Evolutionary conservation across 1,139 yeast genomes (phyloP), one percentile per base, ranked within the genome.

Genomic region (Williopsis jadinii): DNA sequence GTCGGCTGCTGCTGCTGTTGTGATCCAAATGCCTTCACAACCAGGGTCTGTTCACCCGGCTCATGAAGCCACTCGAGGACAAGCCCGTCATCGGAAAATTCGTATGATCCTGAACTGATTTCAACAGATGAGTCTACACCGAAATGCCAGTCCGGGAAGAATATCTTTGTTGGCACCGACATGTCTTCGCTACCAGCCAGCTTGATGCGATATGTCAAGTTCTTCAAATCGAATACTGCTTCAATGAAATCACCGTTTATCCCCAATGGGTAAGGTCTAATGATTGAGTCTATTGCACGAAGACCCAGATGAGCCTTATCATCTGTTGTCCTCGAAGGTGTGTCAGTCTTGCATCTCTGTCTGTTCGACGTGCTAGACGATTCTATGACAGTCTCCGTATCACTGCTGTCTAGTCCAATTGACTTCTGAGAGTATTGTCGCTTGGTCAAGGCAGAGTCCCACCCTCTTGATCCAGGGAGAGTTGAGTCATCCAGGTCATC

Each of bases 31-130:
- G 44, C 44, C 3, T 41, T 45, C n/a, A 62, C 49, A 19, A 40
- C 48, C 3, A 64, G 49, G 28, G 47, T 49, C 38, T 70, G 75
- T 14, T 53, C 49, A 2, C 74, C 75, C 1, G 56, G 43, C 1
- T 62, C 71, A 56, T 84, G 95, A 52, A 68, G 67, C 96, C 96
- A 87, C 52, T 75, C 80, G 42, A 87, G 56, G 36, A 77, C 65
- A 15, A 67, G 61, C 24, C 67, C 60, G 10, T 67, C 67, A 51
- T 77, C 75, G 47, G 71, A 73, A 40, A 67, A 66, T 27, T 42
- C 41, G 49, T 78, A 73, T 19, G 61, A 43, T 1, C 95, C 96
- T 0, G 78, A 66, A 5, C 79, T 68, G 14, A 63, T 49, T n/a
- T 52, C 54, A 8, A 51, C 39, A 5, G 57, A 39, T 54, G 69